These are phyloP conservation scores for Nemania abortiva DNA, from an alignment of 2,329 filamentous ascomycete genomes.

Conservation along the genomic window DNA sequence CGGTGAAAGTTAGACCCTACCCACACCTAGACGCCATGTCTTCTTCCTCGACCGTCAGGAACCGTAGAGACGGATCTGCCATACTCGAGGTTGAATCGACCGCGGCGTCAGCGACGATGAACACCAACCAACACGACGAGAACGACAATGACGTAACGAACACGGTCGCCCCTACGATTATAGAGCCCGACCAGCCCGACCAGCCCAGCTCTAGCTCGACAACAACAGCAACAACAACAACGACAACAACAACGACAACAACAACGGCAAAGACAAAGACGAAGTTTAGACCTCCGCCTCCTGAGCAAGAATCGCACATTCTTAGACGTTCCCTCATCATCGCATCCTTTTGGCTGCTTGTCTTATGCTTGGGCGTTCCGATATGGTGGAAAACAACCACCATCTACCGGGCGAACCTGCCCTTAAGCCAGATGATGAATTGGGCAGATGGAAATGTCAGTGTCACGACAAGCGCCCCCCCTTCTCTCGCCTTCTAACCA, in stretches of 20 bases:
- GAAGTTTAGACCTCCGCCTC: slow-evolving; percentile 70
- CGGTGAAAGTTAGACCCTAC: neutral
- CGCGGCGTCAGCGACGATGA: neutral
- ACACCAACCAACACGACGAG: neutral
- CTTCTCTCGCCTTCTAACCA: too few species aligned
- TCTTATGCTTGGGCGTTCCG: slow-evolving; percentile 84
- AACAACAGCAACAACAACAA: neutral
- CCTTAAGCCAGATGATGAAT: slow-evolving; percentile 85
- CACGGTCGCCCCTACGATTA: slow-evolving; percentile 4
- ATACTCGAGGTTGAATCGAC: slow-evolving; percentile 11
- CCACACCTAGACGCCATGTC: slow-evolving; percentile 32
- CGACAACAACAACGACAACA: too few species aligned
- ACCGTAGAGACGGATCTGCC: slow-evolving; percentile 27
- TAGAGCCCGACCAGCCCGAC: slow-evolving; percentile 1
- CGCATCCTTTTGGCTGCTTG: slow-evolving; percentile 89
- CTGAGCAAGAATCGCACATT: slow-evolving; percentile 78
- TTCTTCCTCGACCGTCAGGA: slow-evolving; percentile 27
- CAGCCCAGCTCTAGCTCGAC: slow-evolving; percentile 1
- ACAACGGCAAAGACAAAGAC: slow-evolving; percentile 26
- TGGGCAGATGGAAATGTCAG: slow-evolving; percentile 91
- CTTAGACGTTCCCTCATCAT: slow-evolving; percentile 80
- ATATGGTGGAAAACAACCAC: slow-evolving; percentile 97
- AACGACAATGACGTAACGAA: neutral
- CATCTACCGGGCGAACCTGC: slow-evolving; percentile 87
- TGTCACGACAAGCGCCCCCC: too few species aligned